phyloP scores from a whole-genome alignment of 1,284 basidiomycete species.

The Trichosporon coremiiforme region DNA sequence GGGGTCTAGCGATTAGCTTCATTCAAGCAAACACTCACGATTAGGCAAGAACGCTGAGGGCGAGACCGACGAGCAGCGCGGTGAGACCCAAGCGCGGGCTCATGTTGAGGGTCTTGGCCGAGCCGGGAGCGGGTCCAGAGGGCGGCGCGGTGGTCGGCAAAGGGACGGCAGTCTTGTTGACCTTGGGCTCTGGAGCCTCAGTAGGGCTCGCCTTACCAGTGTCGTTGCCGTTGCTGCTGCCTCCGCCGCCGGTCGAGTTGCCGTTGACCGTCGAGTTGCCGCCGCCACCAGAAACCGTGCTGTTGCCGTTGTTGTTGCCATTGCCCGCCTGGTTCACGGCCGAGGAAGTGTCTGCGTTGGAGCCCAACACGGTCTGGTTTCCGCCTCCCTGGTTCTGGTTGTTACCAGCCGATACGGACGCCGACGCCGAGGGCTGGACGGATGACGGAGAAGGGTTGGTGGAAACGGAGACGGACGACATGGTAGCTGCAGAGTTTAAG shows the following conservation, averaged over 20 bases:
- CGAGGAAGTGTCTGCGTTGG: constrained; percentile 4
- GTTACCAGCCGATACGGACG: not conserved
- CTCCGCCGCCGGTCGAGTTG: constrained; percentile 1
- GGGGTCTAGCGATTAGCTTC: not conserved
- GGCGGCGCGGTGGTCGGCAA: not conserved
- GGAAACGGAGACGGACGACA: not conserved
- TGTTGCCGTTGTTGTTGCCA: not conserved
- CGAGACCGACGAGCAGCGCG: not conserved
- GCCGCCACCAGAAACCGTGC: not conserved
- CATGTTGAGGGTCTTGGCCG: not conserved
- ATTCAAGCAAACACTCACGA: not conserved
- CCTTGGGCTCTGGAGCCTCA: not conserved
- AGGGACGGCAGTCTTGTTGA: constrained; percentile 13
- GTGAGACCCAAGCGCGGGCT: constrained; percentile 3
- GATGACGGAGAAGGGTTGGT: not conserved
- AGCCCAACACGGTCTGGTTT: constrained; percentile 1
- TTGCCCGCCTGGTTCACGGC: not conserved
- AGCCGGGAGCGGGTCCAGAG: not conserved
- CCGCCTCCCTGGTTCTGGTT: not conserved
- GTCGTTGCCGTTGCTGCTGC: not conserved
- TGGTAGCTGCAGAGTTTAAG: not conserved
- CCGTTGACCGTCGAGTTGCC: not conserved
- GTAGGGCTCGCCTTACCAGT: constrained; percentile 7
- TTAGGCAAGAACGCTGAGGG: not conserved
- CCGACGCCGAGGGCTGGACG: not conserved